Conservation (phyloP, 495 filamentous ascomycete genomes). For the Penicillium pancosmium region DNA sequence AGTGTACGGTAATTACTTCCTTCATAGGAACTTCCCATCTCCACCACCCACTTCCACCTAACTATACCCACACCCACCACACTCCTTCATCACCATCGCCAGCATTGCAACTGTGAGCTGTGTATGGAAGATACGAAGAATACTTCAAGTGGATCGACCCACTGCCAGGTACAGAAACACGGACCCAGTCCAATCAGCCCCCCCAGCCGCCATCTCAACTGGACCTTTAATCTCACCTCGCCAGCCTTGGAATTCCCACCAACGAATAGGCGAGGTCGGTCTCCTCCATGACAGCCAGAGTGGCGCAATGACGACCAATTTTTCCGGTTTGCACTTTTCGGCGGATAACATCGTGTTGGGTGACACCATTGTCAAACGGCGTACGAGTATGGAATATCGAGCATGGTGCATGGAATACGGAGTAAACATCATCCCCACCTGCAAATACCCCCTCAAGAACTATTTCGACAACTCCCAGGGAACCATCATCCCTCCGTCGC, state of each 20-base stretch:
- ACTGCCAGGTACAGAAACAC: not conserved
- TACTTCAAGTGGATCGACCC: not conserved
- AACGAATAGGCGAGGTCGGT: not conserved
- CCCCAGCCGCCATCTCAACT: conserved; percentile 4
- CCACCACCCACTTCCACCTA: not conserved
- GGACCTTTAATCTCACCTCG: conserved; percentile 6
- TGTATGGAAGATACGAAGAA: not conserved
- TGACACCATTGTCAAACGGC: conserved; percentile 4
- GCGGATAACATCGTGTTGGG: conserved; percentile 2
- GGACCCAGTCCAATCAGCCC: not conserved
- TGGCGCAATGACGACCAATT: not conserved
- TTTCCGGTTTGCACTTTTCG: not conserved
- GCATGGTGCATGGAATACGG: no score
- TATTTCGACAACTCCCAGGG: not conserved
- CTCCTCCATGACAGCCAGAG: not conserved
- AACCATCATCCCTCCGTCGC: not conserved
- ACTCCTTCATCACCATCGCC: not conserved
- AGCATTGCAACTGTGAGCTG: not conserved
- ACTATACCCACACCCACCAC: not conserved
- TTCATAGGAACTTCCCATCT: not conserved
- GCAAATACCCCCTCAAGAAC: not conserved
- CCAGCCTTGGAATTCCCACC: not conserved
- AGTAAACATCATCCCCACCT: no score
- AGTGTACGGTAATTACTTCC: not conserved
- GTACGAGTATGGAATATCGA: not conserved